These are phyloP conservation scores for Mycena pura DNA, from an alignment of 768 basidiomycete genomes.

Conservation along the genomic window DNA sequence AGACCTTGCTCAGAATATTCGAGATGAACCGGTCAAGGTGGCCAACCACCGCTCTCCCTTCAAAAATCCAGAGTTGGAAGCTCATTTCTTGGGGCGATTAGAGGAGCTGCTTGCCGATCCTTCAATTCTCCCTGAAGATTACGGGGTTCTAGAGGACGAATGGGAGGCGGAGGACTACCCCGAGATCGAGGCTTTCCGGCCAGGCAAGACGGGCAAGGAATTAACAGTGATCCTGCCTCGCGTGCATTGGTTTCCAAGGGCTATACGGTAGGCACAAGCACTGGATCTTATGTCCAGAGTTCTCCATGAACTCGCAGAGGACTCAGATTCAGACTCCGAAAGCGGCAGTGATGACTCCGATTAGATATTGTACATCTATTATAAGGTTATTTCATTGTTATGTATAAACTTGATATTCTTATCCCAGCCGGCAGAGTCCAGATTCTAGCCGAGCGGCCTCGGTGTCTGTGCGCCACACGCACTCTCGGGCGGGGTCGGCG, in stretches of 20 bases:
- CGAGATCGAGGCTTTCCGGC: background rate
- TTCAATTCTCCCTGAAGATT: background rate
- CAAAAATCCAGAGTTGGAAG: background rate
- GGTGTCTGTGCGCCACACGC: too few relatives aligned
- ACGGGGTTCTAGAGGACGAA: background rate
- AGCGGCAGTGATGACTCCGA: too few relatives aligned
- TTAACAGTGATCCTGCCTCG: background rate
- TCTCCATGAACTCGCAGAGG: background rate
- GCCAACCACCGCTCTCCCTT: background rate
- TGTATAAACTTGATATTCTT: too few relatives aligned
- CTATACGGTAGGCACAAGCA: background rate
- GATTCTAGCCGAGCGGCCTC: too few relatives aligned
- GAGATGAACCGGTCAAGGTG: constrained; percentile 3
- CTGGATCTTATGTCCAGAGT: background rate
- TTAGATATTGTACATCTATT: too few relatives aligned
- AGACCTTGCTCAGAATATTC: background rate
- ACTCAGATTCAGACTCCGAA: background rate
- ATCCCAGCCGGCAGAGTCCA: too few relatives aligned
- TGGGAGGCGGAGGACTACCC: constrained; percentile 4
- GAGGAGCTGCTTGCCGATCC: background rate
- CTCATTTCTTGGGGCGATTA: background rate
- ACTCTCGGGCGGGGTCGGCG: too few relatives aligned
- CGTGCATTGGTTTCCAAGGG: background rate
- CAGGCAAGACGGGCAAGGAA: constrained; percentile 3
- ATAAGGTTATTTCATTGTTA: too few relatives aligned